These are phyloP conservation scores for Diaporthe ilicicola DNA, from an alignment of 2,329 filamentous ascomycete species.

Conservation along the genomic window DNA sequence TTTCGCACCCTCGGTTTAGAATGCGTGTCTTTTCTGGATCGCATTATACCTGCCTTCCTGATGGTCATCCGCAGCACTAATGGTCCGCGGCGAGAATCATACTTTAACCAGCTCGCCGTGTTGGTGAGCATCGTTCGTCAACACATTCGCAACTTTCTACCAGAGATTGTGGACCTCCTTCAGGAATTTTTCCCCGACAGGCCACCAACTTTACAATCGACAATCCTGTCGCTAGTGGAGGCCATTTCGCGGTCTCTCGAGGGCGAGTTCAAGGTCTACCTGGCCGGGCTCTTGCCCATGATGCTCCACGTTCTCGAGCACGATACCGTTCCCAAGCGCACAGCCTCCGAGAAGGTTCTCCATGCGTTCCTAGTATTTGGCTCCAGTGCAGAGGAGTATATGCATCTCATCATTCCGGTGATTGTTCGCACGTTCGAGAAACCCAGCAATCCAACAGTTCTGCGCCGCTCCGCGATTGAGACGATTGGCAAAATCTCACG, in stretches of 20 bases:
- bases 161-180: constrained; percentile 84
- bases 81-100: constrained; percentile 83
- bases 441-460: constrained; percentile 77
- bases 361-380: constrained; percentile 97
- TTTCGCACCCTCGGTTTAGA: constrained; percentile 96
- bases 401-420: constrained; percentile 97
- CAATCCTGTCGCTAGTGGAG: constrained; percentile 91
- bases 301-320: constrained; percentile 96
- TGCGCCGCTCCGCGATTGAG: constrained; percentile 91
- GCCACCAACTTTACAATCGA: constrained; percentile 83
- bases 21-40: constrained; percentile 92
- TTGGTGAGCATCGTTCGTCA: constrained; percentile 95
- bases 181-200: constrained; percentile 86
- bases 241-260: constrained; percentile 93
- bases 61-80: constrained; percentile 86
- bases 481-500: constrained; percentile 93
- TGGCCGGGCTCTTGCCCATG: constrained; percentile 86
- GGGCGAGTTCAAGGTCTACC: constrained; percentile 96
- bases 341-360: constrained; percentile 87
- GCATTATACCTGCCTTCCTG: constrained; percentile 94
- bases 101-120: constrained; percentile 95
- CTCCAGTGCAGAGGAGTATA: constrained; percentile 95
- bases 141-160: constrained; percentile 91
- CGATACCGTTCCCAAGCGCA: constrained; percentile 78
- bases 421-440: constrained; percentile 96